These are phyloP conservation scores for Candida orba DNA, from an alignment of 805 yeast genomes.

Conservation along the genomic window DNA sequence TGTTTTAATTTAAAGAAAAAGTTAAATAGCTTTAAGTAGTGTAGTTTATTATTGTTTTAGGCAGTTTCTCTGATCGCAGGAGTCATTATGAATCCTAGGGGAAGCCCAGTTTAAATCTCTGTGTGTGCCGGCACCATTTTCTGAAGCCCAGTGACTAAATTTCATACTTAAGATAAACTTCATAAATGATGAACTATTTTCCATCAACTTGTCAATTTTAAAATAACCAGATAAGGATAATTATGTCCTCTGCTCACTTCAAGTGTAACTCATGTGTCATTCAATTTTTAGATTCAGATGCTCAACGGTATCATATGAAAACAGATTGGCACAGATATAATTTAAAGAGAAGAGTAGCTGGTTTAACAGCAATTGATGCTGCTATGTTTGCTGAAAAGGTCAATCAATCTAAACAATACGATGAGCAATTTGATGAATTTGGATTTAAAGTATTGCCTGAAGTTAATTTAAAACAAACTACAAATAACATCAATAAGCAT, in stretches of 20 bases:
- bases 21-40: constrained; percentile 1
- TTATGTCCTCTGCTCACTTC: constrained; percentile 26
- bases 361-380: constrained; percentile 64
- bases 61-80: too few species aligned
- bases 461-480: not conserved
- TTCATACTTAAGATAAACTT: not conserved
- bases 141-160: not conserved
- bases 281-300: constrained; percentile 71
- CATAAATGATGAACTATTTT: not conserved
- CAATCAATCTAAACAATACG: constrained; percentile 27
- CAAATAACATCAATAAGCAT: constrained; percentile 5
- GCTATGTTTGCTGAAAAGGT: constrained; percentile 36
- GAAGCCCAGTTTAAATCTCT: too few species aligned
- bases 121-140: constrained; percentile 1
- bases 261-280: constrained; percentile 90
- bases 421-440: constrained; percentile 32
- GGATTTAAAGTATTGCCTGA: constrained; percentile 30
- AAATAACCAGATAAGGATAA: not conserved
- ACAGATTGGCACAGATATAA: constrained; percentile 98
- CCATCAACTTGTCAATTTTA: not conserved
- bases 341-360: constrained; percentile 86
- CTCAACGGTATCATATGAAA: constrained; percentile 91
- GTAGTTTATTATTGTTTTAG: not conserved
- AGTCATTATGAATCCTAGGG: too few species aligned
- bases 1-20: constrained; percentile 9